Conservation (phyloP, 139 green algal species). For the Pleodorina starrii region DNA sequence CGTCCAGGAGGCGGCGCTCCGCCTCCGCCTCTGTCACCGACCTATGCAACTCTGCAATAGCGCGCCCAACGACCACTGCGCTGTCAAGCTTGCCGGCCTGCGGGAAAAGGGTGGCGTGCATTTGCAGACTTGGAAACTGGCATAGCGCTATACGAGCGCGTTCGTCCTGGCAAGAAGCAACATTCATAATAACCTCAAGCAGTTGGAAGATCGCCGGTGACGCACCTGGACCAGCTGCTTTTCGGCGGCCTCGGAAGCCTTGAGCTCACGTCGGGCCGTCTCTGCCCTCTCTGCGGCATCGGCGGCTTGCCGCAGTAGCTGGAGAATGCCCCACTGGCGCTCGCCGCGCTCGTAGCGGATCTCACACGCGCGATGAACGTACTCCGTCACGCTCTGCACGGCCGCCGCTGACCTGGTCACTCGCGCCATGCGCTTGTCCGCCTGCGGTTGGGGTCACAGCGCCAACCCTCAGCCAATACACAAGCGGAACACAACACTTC, state of each 20-base stretch:
- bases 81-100: constrained; percentile 8
- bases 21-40: constrained; percentile 7
- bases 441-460: constrained; percentile 21
- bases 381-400: constrained; percentile 26
- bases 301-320: background rate
- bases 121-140: too few relatives aligned
- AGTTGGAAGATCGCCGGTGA: too few relatives aligned
- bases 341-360: background rate
- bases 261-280: background rate
- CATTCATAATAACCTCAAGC: too few relatives aligned
- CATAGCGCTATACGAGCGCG: too few relatives aligned
- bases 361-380: constrained; percentile 1
- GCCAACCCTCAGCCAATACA: background rate
- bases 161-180: too few relatives aligned
- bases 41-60: background rate
- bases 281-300: background rate
- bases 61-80: background rate
- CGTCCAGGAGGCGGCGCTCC: background rate
- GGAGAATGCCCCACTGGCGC: background rate
- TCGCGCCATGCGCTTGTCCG: background rate
- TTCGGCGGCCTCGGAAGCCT: background rate
- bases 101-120: too few relatives aligned
- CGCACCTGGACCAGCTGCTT: constrained; percentile 12
- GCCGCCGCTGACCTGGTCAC: background rate
- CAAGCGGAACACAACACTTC: too few relatives aligned